Conservation (phyloP, 257 asterid genomes). For the Lycium barbarum region DNA sequence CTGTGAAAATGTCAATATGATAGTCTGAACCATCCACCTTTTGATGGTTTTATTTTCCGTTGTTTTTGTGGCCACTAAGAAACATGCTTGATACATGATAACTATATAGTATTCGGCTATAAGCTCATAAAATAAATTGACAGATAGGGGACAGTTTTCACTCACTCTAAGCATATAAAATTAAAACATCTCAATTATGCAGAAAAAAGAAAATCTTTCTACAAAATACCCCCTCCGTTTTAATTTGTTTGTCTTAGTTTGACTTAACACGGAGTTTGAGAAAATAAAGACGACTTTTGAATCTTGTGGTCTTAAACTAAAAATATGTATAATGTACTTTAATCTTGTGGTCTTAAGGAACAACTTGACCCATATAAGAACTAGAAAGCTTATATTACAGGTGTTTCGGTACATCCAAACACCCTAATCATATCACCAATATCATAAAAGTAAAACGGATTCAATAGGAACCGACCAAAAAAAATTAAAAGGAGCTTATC, state of each 20-base stretch:
- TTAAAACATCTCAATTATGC: not conserved
- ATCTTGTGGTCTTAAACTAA: too few species aligned
- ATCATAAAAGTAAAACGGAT: not conserved
- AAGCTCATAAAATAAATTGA: not conserved
- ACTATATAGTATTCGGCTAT: not conserved
- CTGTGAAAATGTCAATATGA: not conserved
- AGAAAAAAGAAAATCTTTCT: not conserved
- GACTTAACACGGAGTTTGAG: too few species aligned
- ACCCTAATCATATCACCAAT: not conserved
- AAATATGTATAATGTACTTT: too few species aligned
- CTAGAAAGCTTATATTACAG: not conserved
- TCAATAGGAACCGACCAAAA: not conserved
- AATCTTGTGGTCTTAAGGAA: too few species aligned
- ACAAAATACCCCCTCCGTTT: too few species aligned
- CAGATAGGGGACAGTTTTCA: not conserved
- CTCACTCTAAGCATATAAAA: not conserved
- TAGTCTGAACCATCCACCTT: not conserved
- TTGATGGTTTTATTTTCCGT: slow-evolving; percentile 9
- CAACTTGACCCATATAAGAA: too few species aligned
- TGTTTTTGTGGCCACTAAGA: not conserved
- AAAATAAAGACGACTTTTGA: too few species aligned
- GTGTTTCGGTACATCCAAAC: not conserved
- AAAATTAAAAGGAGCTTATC: not conserved
- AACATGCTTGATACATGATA: not conserved
- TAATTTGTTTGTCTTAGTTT: too few species aligned